phyloP scores from a whole-genome alignment of 202 grass and related monocot genomes.

The Zizania palustris region DNA sequence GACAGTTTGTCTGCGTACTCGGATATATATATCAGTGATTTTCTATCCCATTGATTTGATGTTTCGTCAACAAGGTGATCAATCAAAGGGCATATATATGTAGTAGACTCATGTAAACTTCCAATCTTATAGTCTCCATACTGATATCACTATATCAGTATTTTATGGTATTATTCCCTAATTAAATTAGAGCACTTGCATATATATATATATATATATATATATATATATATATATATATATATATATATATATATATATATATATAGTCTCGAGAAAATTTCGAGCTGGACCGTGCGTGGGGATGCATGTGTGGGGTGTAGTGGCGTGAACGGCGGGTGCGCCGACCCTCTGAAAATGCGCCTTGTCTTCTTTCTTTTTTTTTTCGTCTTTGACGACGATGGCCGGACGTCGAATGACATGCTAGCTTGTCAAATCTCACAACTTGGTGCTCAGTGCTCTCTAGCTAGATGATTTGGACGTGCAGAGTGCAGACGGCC shows the following conservation, averaged over 20 bases:
- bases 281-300: background rate
- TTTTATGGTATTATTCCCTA: too few species aligned
- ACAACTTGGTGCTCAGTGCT: slow-evolving; percentile 22
- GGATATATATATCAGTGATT: background rate
- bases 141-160: too few species aligned
- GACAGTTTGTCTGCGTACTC: background rate
- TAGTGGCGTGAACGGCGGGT: too few species aligned
- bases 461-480: slow-evolving; percentile 50
- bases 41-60: background rate
- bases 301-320: too few species aligned
- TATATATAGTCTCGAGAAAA: too few species aligned
- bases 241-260: too few species aligned
- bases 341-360: background rate
- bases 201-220: too few species aligned
- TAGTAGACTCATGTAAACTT: too few species aligned
- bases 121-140: too few species aligned
- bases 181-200: too few species aligned
- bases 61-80: background rate
- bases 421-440: slow-evolving; percentile 26
- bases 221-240: too few species aligned
- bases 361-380: background rate
- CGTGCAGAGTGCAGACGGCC: slow-evolving; percentile 7
- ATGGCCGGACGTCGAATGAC: slow-evolving; percentile 1
- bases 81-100: too few species aligned
- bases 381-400: background rate